Base-by-base conservation (phyloP, 2,329 filamentous ascomycete genomes). In the Paraphoma chrysanthemicola region DNA sequence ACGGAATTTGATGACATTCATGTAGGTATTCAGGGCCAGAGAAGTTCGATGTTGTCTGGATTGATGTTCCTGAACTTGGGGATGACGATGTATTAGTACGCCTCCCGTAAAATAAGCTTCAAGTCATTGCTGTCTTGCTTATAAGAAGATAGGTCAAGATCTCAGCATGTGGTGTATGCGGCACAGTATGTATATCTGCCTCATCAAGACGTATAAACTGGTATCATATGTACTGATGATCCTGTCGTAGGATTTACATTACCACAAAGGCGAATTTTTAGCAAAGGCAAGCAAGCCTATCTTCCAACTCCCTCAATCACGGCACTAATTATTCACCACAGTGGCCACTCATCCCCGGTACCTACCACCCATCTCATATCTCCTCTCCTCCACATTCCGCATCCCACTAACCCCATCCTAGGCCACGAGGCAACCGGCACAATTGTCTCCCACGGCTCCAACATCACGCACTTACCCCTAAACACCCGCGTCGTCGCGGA, bases 361-460 rank as follows among this genome's bases (percentile, higher is more conserved):
- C n/a, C 3, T 38, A n/a, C 10, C 7, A 16, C 2, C 3, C 16
- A 42, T 2, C 3, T 42, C 16, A 3, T 23, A 3, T 23, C 23
- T 23, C 23, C 23, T 23, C 39, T 17, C 11, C 39, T 3, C 11
- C 10, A 14, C 7, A 41, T 14, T 42, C 39, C 3, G 12, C 39
- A 10, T 3, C 16, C 14, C 16, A 9, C 8, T 16, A 2, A 42
- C 7, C n/a, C 2, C 39, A n/a, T 3, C 10, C 3, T 6, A 69
- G 87, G 88, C 48, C 88, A 90, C 66, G 88, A 90, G 74, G 89
- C 88, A 36, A 85, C 88, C 41, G 88, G 88, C 64, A 83, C 86
- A 36, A 81, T 90, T 53, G 88, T 85, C 31, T 85, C 82, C 11
- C 70, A 86, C 39, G 85, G 85, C 46, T 80, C 80, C 59, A 82